A percentile compares a stretch with the other conserved stretches of the same genome.
phyloP scores from a whole-genome alignment of 768 basidiomycete species.

The Gloeostereum incarnatum region DNA sequence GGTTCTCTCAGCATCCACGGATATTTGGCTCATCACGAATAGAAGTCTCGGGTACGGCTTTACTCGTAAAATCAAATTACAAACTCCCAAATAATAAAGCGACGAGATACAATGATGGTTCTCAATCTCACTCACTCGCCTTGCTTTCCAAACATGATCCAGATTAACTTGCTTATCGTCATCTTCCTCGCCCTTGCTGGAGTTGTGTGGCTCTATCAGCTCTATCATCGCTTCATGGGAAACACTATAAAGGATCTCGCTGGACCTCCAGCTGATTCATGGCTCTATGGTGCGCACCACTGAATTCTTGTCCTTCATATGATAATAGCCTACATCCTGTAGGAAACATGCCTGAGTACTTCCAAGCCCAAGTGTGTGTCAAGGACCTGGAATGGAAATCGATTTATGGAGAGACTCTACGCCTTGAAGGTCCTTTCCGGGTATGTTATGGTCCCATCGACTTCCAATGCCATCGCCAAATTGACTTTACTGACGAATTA shows the following conservation, averaged over 20 bases:
- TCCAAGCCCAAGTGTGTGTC: slow-evolving; percentile 5
- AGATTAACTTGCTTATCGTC: no score
- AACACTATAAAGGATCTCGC: not conserved
- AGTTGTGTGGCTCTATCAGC: not conserved
- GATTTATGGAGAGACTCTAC: slow-evolving; percentile 3
- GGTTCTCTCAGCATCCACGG: no score
- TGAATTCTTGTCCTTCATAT: not conserved
- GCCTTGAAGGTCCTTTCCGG: slow-evolving; percentile 3
- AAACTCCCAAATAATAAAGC: no score
- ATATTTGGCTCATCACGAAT: no score
- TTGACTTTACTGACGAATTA: not conserved
- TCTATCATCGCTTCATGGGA: not conserved
- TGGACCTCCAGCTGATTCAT: not conserved
- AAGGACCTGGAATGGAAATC: slow-evolving; percentile 5
- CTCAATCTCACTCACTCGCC: no score
- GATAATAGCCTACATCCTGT: not conserved
- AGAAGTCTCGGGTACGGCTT: no score
- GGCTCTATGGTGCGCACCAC: not conserved
- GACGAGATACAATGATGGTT: no score
- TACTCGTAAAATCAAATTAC: no score
- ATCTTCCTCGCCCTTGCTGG: not conserved
- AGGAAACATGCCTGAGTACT: slow-evolving; percentile 4
- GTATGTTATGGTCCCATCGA: not conserved
- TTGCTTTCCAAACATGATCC: no score
- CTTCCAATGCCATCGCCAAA: no score